Evolutionary conservation across 192 early-diverging fungal genomes (phyloP).

Genomic region (Chytriomyces sp.): DNA sequence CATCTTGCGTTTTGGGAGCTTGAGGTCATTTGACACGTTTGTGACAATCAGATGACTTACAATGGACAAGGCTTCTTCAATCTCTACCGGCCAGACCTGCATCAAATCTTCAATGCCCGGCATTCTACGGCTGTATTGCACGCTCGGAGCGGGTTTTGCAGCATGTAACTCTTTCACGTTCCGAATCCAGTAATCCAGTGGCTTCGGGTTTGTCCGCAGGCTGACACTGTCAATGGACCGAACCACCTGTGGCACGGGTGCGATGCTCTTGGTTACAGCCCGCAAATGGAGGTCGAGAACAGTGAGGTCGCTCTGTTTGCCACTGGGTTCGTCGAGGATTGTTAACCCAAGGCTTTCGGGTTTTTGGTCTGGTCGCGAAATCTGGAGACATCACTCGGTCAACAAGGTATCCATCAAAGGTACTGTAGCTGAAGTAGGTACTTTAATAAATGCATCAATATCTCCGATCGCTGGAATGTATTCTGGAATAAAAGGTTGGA

Average conservation of each 20-base stretch:
- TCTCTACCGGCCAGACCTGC: constrained; percentile 60
- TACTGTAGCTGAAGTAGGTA: not conserved
- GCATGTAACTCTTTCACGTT: constrained; percentile 59
- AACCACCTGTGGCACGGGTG: constrained; percentile 40
- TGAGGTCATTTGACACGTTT: not conserved
- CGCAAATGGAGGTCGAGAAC: constrained; percentile 60
- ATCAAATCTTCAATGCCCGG: constrained; percentile 64
- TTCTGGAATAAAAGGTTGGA: constrained; percentile 62
- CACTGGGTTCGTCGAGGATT: constrained; percentile 56
- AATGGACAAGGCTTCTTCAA: constrained; percentile 50
- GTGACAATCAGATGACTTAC: constrained; percentile 36
- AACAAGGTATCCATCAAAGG: not conserved
- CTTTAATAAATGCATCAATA: constrained; percentile 69
- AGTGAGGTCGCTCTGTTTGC: constrained; percentile 55
- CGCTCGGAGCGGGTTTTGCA: constrained; percentile 42
- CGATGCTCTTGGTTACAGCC: constrained; percentile 47
- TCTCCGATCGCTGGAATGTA: constrained; percentile 66
- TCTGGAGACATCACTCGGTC: constrained; percentile 30
- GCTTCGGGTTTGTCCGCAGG: constrained; percentile 36
- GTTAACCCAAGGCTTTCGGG: constrained; percentile 51
- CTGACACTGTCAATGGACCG: constrained; percentile 38
- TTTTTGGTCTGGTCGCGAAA: constrained; percentile 50
- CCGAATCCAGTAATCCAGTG: constrained; percentile 57
- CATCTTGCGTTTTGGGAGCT: too few species aligned
- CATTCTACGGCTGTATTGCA: constrained; percentile 51